phyloP scores from a whole-genome alignment of 225 moss, liverwort and hornwort genomes.

The Polytrichum commune region DNA sequence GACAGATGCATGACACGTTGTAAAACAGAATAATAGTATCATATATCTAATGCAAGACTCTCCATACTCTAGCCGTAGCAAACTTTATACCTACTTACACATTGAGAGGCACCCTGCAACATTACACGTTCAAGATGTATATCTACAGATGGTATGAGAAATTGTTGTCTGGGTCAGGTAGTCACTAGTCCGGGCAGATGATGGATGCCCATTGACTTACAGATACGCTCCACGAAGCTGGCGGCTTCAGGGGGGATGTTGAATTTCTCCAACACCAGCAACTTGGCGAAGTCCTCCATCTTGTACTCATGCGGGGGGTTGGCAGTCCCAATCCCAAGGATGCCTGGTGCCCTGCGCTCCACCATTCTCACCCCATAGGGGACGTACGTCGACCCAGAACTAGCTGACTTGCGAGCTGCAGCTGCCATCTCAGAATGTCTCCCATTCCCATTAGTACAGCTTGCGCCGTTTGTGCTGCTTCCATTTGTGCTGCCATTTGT shows the following conservation, averaged over 20 bases:
- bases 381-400: conserved; percentile 2
- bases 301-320: conserved; percentile 17
- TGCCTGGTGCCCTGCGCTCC: conserved; percentile 18
- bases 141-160: background rate
- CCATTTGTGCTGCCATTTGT: too few species aligned
- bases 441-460: background rate
- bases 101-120: background rate
- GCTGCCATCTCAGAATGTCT: too few species aligned
- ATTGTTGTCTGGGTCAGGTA: too few species aligned
- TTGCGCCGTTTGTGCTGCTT: background rate
- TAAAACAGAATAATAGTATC: background rate
- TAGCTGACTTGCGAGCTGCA: too few species aligned
- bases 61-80: background rate
- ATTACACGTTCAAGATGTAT: background rate
- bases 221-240: conserved; percentile 25
- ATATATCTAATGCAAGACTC: background rate
- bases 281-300: conserved; percentile 14
- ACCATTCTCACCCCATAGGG: conserved; percentile 12
- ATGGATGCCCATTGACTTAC: conserved; percentile 10
- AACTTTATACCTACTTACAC: background rate
- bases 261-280: conserved; percentile 11
- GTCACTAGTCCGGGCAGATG: too few species aligned
- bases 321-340: conserved; percentile 28
- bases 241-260: conserved; percentile 6
- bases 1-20: too few species aligned